Base-by-base conservation (phyloP, 176 grass and related monocot genomes). In the Musa beccarii region DNA sequence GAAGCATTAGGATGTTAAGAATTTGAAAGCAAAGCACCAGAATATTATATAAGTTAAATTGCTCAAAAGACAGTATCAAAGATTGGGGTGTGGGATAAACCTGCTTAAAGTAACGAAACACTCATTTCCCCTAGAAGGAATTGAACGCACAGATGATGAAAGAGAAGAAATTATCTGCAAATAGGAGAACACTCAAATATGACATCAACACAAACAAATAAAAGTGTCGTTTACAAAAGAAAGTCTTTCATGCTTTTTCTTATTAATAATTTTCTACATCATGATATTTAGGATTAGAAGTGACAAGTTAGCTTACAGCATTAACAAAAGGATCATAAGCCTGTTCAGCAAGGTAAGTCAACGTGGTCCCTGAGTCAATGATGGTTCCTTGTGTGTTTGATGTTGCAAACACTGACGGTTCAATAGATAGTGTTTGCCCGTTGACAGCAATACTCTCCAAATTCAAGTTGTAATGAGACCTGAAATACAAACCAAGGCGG, bases 371-470 rank as follows among this genome's bases (percentile, higher is more conserved):
- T 12, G 95, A 99, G 82, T 99, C 95, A 15, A 99, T 77, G 68
- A 99, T 92, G 53, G 95, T 99, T 82, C 95, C 95, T 84, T 99
- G 95, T 73, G 95, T 89, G 52, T 79, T 94, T 78, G 95, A 89
- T 79, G 95, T 99, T 74, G 82, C 69, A 81, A 99, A 99, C 63
- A 89, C 79, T 51, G 95, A 99, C 52, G 84, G 72, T 81, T 89
- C 90, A 61, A 99, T 88, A 43, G 86, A n/a, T n/a, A 99, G 21
- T 43, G 86, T 92, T 80, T 91, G 86, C 54, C 90, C 95, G 79
- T 91, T 94, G 69, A 99, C 88, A 80, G 83, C 86, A 77, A 99
- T 99, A 73, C 88, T 89, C 81, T 92, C 91, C 61, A 99, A 74
- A 87, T 89, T 92, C 73, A 99, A 84, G 69, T 99, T 94, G 75